Conservation (phyloP, 208 protist genomes). For the Trypanosoma rangeli region DNA sequence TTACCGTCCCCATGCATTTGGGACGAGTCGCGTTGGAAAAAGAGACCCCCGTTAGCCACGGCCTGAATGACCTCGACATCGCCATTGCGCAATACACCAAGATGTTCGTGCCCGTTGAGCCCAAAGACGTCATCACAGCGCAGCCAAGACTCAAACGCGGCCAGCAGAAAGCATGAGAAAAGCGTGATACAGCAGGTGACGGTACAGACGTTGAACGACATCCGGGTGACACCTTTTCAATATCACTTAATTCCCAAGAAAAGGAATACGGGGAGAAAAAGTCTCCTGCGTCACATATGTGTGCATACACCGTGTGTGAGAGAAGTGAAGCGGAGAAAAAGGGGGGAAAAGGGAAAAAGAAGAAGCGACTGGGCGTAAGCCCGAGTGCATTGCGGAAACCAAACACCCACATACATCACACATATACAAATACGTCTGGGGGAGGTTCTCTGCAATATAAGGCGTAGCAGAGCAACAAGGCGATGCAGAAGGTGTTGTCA, state of each 20-base stretch:
- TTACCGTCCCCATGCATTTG: background rate
- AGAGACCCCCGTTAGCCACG: background rate
- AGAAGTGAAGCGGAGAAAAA: background rate
- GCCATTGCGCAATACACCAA: constrained; percentile 11
- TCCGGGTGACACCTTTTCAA: background rate
- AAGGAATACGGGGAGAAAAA: background rate
- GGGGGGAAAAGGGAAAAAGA: background rate
- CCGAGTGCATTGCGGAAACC: too few relatives aligned
- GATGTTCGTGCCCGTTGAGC: background rate
- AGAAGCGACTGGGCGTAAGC: too few relatives aligned
- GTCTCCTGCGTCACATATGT: background rate
- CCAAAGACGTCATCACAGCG: constrained; percentile 12
- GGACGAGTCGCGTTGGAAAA: background rate
- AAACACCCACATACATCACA: too few relatives aligned
- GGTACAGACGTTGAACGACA: background rate
- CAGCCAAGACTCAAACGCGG: constrained; percentile 2
- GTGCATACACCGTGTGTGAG: too few relatives aligned
- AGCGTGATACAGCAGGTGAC: background rate
- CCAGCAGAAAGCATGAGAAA: background rate
- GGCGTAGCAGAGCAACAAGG: too few relatives aligned
- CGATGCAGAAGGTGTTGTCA: too few relatives aligned
- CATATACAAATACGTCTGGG: too few relatives aligned
- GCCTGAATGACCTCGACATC: constrained; percentile 3
- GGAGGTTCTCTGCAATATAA: too few relatives aligned
- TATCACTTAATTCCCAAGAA: constrained; percentile 3